Evolutionary conservation across 768 basidiomycete species (phyloP).

Genomic region (Podaxis sp.): DNA sequence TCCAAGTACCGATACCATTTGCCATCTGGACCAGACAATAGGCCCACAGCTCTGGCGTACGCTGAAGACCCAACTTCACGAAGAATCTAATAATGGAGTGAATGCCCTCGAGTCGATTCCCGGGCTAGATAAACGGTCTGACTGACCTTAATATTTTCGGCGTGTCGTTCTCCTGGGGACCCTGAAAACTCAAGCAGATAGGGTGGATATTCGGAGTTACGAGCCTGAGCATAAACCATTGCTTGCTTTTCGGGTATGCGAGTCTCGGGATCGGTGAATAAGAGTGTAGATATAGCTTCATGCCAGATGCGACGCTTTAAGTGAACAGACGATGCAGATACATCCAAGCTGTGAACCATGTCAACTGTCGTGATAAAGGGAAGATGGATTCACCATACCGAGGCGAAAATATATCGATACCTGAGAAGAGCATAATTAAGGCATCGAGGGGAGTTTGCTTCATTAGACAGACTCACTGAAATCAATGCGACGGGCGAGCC

Average conservation of each 20-base stretch:
- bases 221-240: slow-evolving; percentile 57
- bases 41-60: slow-evolving; percentile 49
- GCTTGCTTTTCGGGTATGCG: slow-evolving; percentile 53
- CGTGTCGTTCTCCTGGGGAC: slow-evolving; percentile 64
- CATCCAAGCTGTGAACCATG: slow-evolving; percentile 42
- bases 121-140: not conserved
- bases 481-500: slow-evolving; percentile 59
- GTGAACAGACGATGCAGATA: slow-evolving; percentile 54
- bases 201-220: slow-evolving; percentile 57
- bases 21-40: slow-evolving; percentile 43
- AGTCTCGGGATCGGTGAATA: slow-evolving; percentile 56
- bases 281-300: slow-evolving; percentile 63
- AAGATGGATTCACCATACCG: slow-evolving; percentile 29
- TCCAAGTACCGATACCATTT: slow-evolving; percentile 43
- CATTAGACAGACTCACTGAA: slow-evolving; percentile 49
- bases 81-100: slow-evolving; percentile 46
- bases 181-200: slow-evolving; percentile 64
- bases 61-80: slow-evolving; percentile 58
- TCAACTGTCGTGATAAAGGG: not conserved
- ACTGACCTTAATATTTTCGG: slow-evolving; percentile 72
- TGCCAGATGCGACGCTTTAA: slow-evolving; percentile 74
- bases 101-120: not conserved
- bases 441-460: not conserved
- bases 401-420: slow-evolving; percentile 80
- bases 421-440: slow-evolving; percentile 26